These are phyloP conservation scores for Tulasnella sp. DNA, from an alignment of 768 basidiomycete genomes.

Conservation along the genomic window DNA sequence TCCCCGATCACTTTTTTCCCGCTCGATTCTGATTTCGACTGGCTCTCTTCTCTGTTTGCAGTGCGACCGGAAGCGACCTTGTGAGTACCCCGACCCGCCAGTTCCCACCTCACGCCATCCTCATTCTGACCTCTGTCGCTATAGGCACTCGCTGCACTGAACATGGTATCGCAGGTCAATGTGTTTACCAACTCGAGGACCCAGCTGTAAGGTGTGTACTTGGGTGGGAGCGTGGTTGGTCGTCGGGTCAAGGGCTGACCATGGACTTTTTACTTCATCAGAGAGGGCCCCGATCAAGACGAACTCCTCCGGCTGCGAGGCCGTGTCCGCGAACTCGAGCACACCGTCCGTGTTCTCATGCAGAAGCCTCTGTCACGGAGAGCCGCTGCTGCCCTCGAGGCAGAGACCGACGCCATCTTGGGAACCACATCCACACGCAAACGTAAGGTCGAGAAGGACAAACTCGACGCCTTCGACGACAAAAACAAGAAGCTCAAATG, in stretches of 20 bases:
- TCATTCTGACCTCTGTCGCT: not conserved
- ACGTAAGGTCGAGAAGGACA: slow-evolving; percentile 12
- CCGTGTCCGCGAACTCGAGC: slow-evolving; percentile 12
- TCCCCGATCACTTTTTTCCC: slow-evolving; percentile 12
- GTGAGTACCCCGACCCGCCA: slow-evolving; percentile 81
- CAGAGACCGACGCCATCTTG: slow-evolving; percentile 11
- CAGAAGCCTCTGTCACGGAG: slow-evolving; percentile 10
- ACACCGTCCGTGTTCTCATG: slow-evolving; percentile 12
- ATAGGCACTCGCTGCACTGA: slow-evolving; percentile 11
- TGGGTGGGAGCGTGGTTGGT: not conserved
- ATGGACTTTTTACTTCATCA: not conserved
- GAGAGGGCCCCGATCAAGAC: slow-evolving; percentile 12
- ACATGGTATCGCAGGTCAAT: slow-evolving; percentile 11
- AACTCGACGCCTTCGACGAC: not conserved
- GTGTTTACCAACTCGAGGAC: slow-evolving; percentile 12
- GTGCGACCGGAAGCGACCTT: slow-evolving; percentile 90
- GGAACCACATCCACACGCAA: slow-evolving; percentile 12
- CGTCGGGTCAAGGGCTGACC: not conserved
- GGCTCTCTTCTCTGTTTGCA: slow-evolving; percentile 24
- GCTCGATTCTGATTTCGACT: slow-evolving; percentile 3
- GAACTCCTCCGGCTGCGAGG: slow-evolving; percentile 11
- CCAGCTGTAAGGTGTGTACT: slow-evolving; percentile 6
- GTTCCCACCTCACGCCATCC: slow-evolving; percentile 28
- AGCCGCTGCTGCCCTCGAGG: slow-evolving; percentile 12
- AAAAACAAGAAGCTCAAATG: slow-evolving; percentile 2